Base-by-base conservation (phyloP, 345 rosid species). In the Gossypium anomalum region DNA sequence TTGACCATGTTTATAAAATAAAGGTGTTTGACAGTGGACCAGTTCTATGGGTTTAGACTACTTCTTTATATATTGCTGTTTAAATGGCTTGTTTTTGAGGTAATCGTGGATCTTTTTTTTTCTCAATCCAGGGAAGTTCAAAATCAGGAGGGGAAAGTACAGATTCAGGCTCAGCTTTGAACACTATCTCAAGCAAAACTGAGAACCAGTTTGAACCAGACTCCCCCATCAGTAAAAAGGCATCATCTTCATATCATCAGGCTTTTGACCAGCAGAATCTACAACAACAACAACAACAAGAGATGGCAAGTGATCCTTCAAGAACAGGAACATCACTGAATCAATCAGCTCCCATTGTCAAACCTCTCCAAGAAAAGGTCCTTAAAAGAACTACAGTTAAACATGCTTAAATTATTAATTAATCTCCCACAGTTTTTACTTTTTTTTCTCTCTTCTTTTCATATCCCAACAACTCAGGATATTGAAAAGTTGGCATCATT, bases 131-230 rank as follows among this genome's bases (percentile, higher is more conserved):
- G 98, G 97, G 89, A 83, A 92, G 89, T 83, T 85, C 99, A 14
- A 95, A 78, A 83, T 88, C 98, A 52, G 93, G 87, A 67, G 97
- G 83, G 4, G 97, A 88, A 75, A 95, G 91, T 82, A 81, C 88
- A 20, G 98, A 92, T 67, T 89, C 98, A 66, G 99, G 96, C 70
- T 94, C 98, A 72, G 98, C 89, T 17, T 62, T 82, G 53, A 90
- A 90, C 83, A 86, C 86, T 49, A 76, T 86, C 49, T 86, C 98
- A 80, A 83, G 92, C 83, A 86, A 87, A 81, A 87, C 82, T 66
- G 97, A 92, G 59, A 82, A 85, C 25, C 91, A 80, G 66, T 67
- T 77, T 9, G 91, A 88, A 58, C 86, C 90, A 22, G 98, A 94
- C 77, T 92, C 99, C 74, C 94, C 98, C 2, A 83, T 90, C 63